These are phyloP conservation scores for Syzygium malaccense DNA, from an alignment of 441 rosid genomes.

Conservation along the genomic window DNA sequence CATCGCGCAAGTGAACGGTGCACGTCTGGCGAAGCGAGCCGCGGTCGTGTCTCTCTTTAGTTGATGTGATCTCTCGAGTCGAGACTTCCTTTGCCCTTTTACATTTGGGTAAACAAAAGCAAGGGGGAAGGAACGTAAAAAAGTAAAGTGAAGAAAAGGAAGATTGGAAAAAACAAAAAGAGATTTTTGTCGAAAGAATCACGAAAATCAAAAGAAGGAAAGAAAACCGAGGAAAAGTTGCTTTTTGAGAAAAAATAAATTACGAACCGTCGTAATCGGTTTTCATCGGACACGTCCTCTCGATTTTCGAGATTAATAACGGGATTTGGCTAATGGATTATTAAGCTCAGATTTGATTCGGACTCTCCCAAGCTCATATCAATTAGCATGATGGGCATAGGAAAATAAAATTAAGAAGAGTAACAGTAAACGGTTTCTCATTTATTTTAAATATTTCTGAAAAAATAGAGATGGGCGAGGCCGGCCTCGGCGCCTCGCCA, in stretches of 20 bases:
- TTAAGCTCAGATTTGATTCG: rapidly evolving
- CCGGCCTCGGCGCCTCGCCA: too few relatives aligned
- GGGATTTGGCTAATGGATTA: background rate
- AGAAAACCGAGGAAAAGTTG: background rate
- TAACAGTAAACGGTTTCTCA: too few relatives aligned
- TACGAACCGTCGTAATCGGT: background rate
- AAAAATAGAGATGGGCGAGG: too few relatives aligned
- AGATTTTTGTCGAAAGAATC: background rate
- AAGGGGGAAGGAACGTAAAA: background rate
- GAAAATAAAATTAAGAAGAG: too few relatives aligned
- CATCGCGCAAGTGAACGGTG: rapidly evolving
- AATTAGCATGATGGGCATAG: too few relatives aligned
- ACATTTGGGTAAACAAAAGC: background rate
- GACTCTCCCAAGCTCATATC: too few relatives aligned
- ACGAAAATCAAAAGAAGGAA: background rate
- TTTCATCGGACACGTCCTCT: background rate
- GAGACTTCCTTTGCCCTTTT: background rate
- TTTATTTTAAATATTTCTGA: too few relatives aligned
- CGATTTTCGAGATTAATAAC: background rate
- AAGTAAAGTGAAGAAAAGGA: background rate
- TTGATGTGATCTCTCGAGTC: background rate
- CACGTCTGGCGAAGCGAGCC: background rate
- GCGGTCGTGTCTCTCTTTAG: background rate
- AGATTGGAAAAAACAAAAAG: background rate
- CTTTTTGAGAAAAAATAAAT: background rate